Conservation (phyloP, 2,329 filamentous ascomycete species). For the Aureobasidium sp. region DNA sequence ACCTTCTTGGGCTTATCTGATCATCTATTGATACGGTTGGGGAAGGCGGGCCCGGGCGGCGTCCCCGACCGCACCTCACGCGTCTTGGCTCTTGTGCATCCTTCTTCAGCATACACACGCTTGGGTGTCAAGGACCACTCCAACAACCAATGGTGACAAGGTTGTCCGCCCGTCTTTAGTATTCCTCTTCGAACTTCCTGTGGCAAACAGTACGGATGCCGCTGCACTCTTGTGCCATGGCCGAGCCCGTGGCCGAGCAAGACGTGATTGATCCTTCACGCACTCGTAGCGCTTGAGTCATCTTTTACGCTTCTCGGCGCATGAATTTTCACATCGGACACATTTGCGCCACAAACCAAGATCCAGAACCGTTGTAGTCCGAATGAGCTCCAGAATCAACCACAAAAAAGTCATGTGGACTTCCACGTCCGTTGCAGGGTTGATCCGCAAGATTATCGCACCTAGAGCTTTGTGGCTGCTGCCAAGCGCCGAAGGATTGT, state of each 20-base stretch:
- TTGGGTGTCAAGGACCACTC: neutral
- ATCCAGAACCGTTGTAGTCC: neutral
- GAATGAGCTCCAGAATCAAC: neutral
- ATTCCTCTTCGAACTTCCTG: too few relatives aligned
- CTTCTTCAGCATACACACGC: too few relatives aligned
- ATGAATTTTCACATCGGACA: neutral
- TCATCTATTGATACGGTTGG: conserved; percentile 2
- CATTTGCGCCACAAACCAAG: neutral
- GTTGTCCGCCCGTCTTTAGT: too few relatives aligned
- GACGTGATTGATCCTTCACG: too few relatives aligned
- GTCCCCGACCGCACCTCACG: neutral
- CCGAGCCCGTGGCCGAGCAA: too few relatives aligned
- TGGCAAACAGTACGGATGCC: too few relatives aligned
- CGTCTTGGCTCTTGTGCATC: too few relatives aligned
- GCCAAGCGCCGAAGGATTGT: conserved; percentile 7
- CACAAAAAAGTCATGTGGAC: neutral
- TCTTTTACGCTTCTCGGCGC: neutral
- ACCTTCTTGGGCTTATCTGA: neutral
- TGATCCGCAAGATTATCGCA: conserved; percentile 14
- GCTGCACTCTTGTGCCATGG: too few relatives aligned
- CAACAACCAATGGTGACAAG: too few relatives aligned
- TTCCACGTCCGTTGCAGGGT: neutral
- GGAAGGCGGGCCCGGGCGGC: neutral
- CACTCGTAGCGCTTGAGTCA: neutral
- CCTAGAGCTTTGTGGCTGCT: neutral